These are phyloP conservation scores for Nothophaeocryptopus gaeumannii DNA, from an alignment of 2,329 filamentous ascomycete species.

Conservation along the genomic window DNA sequence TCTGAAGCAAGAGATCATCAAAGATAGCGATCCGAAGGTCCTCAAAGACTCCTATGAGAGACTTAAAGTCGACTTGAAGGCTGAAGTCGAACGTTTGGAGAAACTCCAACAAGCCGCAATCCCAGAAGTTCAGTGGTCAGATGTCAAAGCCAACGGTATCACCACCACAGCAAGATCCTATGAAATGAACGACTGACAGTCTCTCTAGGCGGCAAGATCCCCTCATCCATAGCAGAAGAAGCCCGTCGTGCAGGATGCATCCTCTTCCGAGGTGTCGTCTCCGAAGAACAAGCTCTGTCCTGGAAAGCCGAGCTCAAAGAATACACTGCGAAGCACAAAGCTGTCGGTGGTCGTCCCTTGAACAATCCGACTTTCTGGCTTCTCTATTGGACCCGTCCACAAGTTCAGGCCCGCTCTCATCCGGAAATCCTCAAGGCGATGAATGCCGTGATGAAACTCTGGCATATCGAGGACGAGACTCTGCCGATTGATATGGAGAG, in stretches of 20 bases:
- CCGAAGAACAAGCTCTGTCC: constrained; percentile 6
- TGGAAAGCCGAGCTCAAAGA: constrained; percentile 11
- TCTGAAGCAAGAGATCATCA: constrained; percentile 12
- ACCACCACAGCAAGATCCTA: neutral
- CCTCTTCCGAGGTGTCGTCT: constrained; percentile 7
- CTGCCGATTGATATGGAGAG: constrained; percentile 11
- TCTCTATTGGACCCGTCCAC: constrained; percentile 13
- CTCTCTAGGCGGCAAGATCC: constrained; percentile 3
- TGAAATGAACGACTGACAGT: neutral
- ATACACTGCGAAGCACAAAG: constrained; percentile 3
- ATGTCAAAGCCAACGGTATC: constrained; percentile 7
- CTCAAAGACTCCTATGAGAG: constrained; percentile 6
- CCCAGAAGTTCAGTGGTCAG: constrained; percentile 6
- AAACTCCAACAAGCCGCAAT: constrained; percentile 6
- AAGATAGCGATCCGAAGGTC: constrained; percentile 5
- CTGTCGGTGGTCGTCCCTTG: constrained; percentile 6
- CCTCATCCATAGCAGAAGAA: neutral
- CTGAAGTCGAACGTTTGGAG: constrained; percentile 5
- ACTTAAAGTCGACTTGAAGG: constrained; percentile 3
- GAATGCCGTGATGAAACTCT: constrained; percentile 10
- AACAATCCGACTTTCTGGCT: constrained; percentile 11
- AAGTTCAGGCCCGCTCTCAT: constrained; percentile 11
- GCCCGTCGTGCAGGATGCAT: constrained; percentile 6
- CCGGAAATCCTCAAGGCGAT: constrained; percentile 11
- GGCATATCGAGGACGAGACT: constrained; percentile 6